Evolutionary conservation across 768 basidiomycete genomes (phyloP), one percentile per base, ranked within the genome.

Genomic region (Tylopilus sp.): DNA sequence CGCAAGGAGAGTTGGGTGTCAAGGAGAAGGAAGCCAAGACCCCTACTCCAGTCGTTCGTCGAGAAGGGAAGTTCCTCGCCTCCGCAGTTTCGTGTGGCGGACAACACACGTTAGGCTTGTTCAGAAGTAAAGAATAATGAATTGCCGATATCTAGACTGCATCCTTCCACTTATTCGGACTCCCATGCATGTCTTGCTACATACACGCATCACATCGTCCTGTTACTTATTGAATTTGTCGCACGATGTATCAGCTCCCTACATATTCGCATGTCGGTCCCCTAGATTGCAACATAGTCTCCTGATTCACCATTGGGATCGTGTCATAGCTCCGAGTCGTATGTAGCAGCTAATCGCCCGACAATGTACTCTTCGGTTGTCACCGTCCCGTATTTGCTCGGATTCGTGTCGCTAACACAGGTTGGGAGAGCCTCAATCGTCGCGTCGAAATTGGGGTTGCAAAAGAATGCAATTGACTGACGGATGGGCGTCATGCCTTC

Each of bases 381-480:
- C 47, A 91, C 74, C 1, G 87, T 69, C n/a, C 77, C 70, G 63
- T 91, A 89, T 69, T 85, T 90, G 26, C 80, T 82, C 26, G 84
- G 82, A 26, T 68, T 69, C 31, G 58, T 55, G 35, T 56, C 18
- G 30, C 49, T 49, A 21, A 69, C 54, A 56, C 81, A 82, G 50
- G 79, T 86, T 18, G 89, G 87, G 23, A 92, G 68, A 57, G 89
- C 88, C 15, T 81, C 73, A 48, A 93, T 83, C 51, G 76, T 72
- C 13, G 86, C 73, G 38, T 76, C 76, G 59, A 79, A 81, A 57
- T 91, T 89, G 4, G 90, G 89, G 59, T 87, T 91, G 73, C 86
- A 90, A 71, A 93, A 93, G 74, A 88, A 93, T 8, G 87, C 91
- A 46, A 92, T 85, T 9, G 87, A 89, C 62, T 90, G 88, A 23